Evolutionary conservation across 257 asterid genomes (phyloP), one percentile per base, ranked within the genome.

Genomic region (Coffea eugenioides): DNA sequence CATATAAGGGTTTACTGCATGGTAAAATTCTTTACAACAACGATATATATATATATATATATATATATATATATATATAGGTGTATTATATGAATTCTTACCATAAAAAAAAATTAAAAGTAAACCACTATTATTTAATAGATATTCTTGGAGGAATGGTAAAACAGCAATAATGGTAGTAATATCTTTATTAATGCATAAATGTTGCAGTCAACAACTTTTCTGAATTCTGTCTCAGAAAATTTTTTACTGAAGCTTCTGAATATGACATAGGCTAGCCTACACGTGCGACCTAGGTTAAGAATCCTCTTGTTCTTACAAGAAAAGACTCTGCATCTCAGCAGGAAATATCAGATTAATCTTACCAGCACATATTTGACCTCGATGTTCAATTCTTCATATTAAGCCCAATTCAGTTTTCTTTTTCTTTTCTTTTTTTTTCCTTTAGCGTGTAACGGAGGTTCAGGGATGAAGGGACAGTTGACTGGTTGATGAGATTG

Each of bases 151-250:
- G 61, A 9, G 11, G 27, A 59, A 59, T 20, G 61, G 61, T 9
- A 56, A 9, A 54, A 59, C 66, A 62, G 18, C 41, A 57, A 57
- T 56, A 1, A 59, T 41, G 57, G 21, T 41, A 75, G 57, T 21
- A 13, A 59, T 75, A 57, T 59, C 79, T 59, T 59, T 36, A 36
- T 75, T n/a, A 41, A 59, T 8, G 70, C 27, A 51, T 75, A 59
- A 75, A 75, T 75, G 79, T 34, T 59, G 12, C 54, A 61, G 78
- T 74, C 78, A 74, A 57, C 66, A 57, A 25, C 43, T 36, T 68
- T 39, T 74, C n/a, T 11, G 49, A 15, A 8, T 13, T 9, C n/a
- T 5, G 9, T 46, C 64, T 49, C 27, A 43, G 34, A 56, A 18
- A 18, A 20, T 75, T 59, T 48, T 75, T 75, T 6, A 41, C 69